Evolutionary conservation across 768 basidiomycete species (phyloP).

Genomic region (Kwoniella shandongensis): DNA sequence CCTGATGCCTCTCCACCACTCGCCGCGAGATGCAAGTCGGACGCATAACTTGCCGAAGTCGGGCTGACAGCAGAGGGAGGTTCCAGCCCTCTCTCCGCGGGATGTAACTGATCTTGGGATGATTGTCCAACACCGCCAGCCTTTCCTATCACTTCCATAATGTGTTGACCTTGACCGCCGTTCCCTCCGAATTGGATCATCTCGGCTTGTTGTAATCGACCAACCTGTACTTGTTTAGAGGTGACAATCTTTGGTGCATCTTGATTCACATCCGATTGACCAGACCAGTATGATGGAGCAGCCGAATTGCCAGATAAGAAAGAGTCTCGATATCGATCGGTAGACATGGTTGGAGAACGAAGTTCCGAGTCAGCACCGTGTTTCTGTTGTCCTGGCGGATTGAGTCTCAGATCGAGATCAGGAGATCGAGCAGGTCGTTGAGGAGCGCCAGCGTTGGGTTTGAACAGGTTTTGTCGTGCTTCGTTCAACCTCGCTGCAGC

Average conservation of each 20-base stretch:
- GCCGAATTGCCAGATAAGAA: slow-evolving; percentile 40
- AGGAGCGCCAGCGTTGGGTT: slow-evolving; percentile 28
- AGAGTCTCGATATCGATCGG: slow-evolving; percentile 28
- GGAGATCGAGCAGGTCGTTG: slow-evolving; percentile 46
- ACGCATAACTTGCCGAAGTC: not conserved
- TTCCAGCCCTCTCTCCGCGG: not conserved
- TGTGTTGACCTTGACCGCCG: slow-evolving; percentile 11
- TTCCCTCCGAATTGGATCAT: slow-evolving; percentile 40
- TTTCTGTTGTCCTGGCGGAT: slow-evolving; percentile 3
- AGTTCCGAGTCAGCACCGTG: slow-evolving; percentile 8
- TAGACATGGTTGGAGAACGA: slow-evolving; percentile 16
- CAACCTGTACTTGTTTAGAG: slow-evolving; percentile 44
- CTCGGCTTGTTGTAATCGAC: slow-evolving; percentile 49
- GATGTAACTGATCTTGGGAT: not conserved
- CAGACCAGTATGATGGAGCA: slow-evolving; percentile 22
- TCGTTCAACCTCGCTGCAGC: slow-evolving; percentile 41
- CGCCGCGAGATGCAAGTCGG: not conserved
- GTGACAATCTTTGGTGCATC: slow-evolving; percentile 52
- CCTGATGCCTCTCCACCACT: no score
- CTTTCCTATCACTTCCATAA: slow-evolving; percentile 11
- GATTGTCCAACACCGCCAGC: not conserved
- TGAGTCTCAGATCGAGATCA: slow-evolving; percentile 45
- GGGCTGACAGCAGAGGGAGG: slow-evolving; percentile 1
- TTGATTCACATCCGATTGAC: slow-evolving; percentile 33
- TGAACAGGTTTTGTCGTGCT: slow-evolving; percentile 41